Base-by-base conservation (phyloP, 2,329 filamentous ascomycete species). In the Aspergillus sp. region DNA sequence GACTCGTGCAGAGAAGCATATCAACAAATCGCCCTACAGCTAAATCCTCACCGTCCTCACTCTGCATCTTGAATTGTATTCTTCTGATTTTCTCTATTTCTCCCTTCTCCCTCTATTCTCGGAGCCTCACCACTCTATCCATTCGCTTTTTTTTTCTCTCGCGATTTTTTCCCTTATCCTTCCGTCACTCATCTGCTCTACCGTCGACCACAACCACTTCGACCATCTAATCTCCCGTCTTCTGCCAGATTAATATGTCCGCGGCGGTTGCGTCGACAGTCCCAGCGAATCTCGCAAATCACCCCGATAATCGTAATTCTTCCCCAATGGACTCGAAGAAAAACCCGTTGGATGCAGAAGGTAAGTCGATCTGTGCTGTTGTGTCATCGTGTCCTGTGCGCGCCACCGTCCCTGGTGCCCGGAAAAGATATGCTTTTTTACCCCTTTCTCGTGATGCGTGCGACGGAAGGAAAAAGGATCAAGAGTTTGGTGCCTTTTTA, bases 251-350 rank as follows among this genome's bases (percentile, higher is more conserved):
- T 41, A 65, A 54, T 55, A 75, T 75, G 72, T 73, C 73, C 64
- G 69, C 72, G 61, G 68, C 67, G 42, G 69, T 75, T 55, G 69
- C 70, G 58, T 62, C 68, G 50, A 66, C 67, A 50, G 63, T 64
- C 45, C 69, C 73, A 45, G 66, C 67, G 58, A 64, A 60, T 49
- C 58, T 59, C 57, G 45, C 55, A 25, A 48, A 56, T 57, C 61
- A 63, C 58, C 58, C 67, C 47, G 61, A 54, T 46, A 63, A 59
- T 55, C 66, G 64, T 54, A 71, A 69, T 53, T 65, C 72, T 50
- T 70, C 72, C 47, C 66, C 72, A 59, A 75, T 76, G 71, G 75
- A 77, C 58, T 64, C 68, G 50, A 75, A 75, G 60, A 75, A 72
- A 58, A 65, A 64, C 49, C 59, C 59, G 29, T 52, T 69, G 49